Evolutionary conservation across 129 eudicot species (phyloP).

Genomic region (Kitagawia praeruptora): DNA sequence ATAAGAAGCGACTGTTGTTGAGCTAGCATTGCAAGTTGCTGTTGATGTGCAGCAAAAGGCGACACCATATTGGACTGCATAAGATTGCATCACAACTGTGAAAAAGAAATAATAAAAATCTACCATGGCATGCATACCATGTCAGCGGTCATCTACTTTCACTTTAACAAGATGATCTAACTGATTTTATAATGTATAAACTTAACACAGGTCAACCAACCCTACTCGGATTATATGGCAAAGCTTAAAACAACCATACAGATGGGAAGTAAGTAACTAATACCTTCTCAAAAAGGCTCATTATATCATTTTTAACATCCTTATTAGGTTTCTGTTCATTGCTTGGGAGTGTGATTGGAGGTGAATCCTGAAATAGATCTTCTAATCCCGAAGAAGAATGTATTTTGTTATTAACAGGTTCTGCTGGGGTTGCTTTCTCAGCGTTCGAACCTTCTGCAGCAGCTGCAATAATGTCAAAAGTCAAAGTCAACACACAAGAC

Average conservation of each 20-base stretch:
- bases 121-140: not conserved
- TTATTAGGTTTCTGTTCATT: constrained; percentile 51
- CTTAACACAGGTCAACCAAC: not conserved
- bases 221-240: not conserved
- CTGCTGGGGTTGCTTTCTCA: not conserved
- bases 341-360: constrained; percentile 37
- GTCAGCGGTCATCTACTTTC: not conserved
- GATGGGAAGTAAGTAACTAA: not conserved
- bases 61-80: constrained; percentile 67
- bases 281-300: constrained; percentile 98
- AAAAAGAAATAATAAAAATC: not conserved
- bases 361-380: constrained; percentile 43
- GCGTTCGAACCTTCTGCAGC: constrained; percentile 48
- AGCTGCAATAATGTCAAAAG: constrained; percentile 37
- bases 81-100: not conserved
- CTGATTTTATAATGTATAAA: not conserved
- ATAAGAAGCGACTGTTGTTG: constrained; percentile 77
- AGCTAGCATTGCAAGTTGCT: constrained; percentile 58
- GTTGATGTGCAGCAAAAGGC: constrained; percentile 49
- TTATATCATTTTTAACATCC: constrained; percentile 86
- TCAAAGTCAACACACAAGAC: constrained; percentile 6
- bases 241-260: not conserved
- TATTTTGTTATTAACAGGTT: constrained; percentile 12
- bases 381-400: constrained; percentile 20
- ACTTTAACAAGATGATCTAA: not conserved